phyloP scores from a whole-genome alignment of 1,284 basidiomycete species.

The Omphalotus olearius region DNA sequence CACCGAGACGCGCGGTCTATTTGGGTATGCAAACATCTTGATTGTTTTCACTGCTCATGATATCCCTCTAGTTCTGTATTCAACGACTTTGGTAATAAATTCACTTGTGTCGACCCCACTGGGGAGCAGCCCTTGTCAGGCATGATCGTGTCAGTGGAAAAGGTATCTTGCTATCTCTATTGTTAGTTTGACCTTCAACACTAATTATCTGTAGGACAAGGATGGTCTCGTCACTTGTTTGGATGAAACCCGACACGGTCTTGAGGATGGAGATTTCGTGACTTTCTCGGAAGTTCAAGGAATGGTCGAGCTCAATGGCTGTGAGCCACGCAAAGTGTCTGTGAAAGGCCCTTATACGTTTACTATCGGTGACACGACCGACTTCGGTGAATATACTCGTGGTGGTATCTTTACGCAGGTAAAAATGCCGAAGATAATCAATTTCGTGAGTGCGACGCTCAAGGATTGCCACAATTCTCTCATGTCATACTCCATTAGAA shows the following conservation, averaged over 20 bases:
- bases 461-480: background rate
- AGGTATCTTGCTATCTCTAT: constrained; percentile 41
- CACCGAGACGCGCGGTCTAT: constrained; percentile 91
- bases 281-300: constrained; percentile 98
- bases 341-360: constrained; percentile 98
- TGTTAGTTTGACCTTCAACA: constrained; percentile 4
- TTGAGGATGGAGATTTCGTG: constrained; percentile 97
- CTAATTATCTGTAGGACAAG: constrained; percentile 48
- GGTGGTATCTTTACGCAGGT: constrained; percentile 98
- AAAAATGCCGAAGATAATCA: constrained; percentile 96
- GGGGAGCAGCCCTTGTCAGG: constrained; percentile 93
- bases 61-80: constrained; percentile 70
- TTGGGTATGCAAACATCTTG: constrained; percentile 62
- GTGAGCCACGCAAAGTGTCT: constrained; percentile 87
- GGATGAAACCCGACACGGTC: constrained; percentile 95
- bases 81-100: constrained; percentile 95
- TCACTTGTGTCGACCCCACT: constrained; percentile 92
- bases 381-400: constrained; percentile 74
- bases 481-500: constrained; percentile 51
- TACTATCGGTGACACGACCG: constrained; percentile 86
- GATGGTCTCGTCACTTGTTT: constrained; percentile 95
- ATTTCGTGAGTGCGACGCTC: constrained; percentile 65
- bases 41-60: background rate
- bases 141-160: constrained; percentile 92
- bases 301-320: constrained; percentile 88